Evolutionary conservation across 805 yeast genomes (phyloP), one percentile per base, ranked within the genome.

Genomic region (Pichia phayaonensis): DNA sequence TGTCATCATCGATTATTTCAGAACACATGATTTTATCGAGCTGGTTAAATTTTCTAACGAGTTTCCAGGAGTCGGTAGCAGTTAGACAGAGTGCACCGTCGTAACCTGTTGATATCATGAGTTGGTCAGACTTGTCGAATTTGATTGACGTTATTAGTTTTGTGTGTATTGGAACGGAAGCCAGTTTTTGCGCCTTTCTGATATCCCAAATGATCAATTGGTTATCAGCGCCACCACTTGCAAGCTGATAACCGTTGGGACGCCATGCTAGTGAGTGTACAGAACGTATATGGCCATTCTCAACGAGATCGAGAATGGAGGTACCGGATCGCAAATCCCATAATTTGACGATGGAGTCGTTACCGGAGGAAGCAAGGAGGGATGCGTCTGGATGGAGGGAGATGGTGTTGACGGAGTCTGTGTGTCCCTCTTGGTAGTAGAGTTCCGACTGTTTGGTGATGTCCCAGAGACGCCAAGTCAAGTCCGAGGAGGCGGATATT

Each of bases 391-490:
- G 74, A 53, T 90, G 95, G 54, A 84, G 76, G 1, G 77, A 67
- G 3, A 86, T 63, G 0, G 81, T 60, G 53, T 77, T 80, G 0
- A 90, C 82, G 51, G 81, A 94, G 58, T 80, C 83, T 1, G 86
- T 70, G 61, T 92, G 97, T 0, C 97, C 97, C 61, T 88, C 96
- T 63, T 92, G 98, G 52, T 78, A 71, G 40, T 78, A 68, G 8
- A 92, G 59, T 48, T 80, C 80, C 29, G 61, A 61, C 16, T 66
- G 64, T 5, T 72, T 75, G 13, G 69, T 67, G 0, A 81, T 56
- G 64, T 92, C 97, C 96, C 96, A 90, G 3, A 88, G 63, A 53
- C 88, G 76, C 97, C 97, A 92, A 0, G 96, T 87, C 56, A 73
- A 74, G 65, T 92, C 97, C 60, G 76, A 83, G 0, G 97, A 90